Evolutionary conservation across 257 asterid genomes (phyloP).

Genomic region (Gentiana straminea): DNA sequence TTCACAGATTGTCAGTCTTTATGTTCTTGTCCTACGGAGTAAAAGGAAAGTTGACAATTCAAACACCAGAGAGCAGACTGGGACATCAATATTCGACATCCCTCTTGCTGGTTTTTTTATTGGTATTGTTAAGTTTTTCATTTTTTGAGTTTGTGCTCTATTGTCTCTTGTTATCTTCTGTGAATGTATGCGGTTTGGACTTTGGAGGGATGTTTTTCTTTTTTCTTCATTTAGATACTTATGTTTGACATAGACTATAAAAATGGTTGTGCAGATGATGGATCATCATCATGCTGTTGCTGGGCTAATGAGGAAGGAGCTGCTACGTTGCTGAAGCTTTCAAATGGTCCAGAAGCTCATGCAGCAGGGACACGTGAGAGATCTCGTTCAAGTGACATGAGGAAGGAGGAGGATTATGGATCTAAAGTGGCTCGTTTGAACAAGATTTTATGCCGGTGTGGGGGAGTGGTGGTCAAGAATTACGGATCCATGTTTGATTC

Average conservation of each 20-base stretch:
- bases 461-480: slow-evolving; percentile 43
- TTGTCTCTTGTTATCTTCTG: too few species aligned
- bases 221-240: too few species aligned
- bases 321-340: slow-evolving; percentile 49
- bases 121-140: slow-evolving; percentile 26
- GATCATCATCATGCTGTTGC: slow-evolving; percentile 65
- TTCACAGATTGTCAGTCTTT: slow-evolving; percentile 57
- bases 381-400: neutral
- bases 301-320: slow-evolving; percentile 51
- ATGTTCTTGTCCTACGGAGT: slow-evolving; percentile 46
- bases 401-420: slow-evolving; percentile 8
- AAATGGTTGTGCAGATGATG: slow-evolving; percentile 48
- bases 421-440: slow-evolving; percentile 22
- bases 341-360: too few species aligned
- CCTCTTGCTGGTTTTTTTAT: slow-evolving; percentile 71
- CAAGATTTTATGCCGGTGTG: slow-evolving; percentile 31
- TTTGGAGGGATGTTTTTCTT: too few species aligned
- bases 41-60: slow-evolving; percentile 13
- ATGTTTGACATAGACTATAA: too few species aligned
- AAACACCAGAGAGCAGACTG: slow-evolving; percentile 19
- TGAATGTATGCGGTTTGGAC: too few species aligned
- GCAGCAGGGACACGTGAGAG: neutral
- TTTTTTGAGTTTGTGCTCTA: too few species aligned
- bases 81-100: slow-evolving; percentile 24
- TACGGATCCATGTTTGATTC: slow-evolving; percentile 40